These are phyloP conservation scores for Penicillium sp. DNA, from an alignment of 2,329 filamentous ascomycete species.

Conservation along the genomic window DNA sequence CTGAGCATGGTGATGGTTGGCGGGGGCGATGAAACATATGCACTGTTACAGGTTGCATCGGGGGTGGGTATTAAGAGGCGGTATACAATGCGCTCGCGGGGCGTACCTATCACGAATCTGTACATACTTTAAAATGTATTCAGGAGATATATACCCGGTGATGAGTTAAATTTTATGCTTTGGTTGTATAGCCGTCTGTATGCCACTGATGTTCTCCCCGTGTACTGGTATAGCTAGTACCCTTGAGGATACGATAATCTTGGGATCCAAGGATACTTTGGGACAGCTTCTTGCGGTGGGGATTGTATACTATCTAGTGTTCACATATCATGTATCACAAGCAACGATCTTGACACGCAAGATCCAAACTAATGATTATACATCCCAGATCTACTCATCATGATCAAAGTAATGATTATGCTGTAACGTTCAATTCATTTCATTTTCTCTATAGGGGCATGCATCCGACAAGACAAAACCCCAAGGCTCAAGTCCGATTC, in stretches of 20 bases:
- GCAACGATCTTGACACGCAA: neutral
- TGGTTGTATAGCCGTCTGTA: neutral
- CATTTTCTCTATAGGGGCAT: neutral
- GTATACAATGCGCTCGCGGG: slow-evolving; percentile 81
- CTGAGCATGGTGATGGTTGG: slow-evolving; percentile 84
- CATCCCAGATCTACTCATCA: neutral
- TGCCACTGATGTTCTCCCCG: too few species aligned
- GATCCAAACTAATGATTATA: neutral
- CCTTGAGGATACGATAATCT: neutral
- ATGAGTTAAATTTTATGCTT: neutral
- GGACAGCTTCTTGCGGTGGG: neutral
- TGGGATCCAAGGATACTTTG: neutral
- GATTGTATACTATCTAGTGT: neutral
- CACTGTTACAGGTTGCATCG: slow-evolving; percentile 63
- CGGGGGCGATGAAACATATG: slow-evolving; percentile 68
- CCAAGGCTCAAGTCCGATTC: neutral
- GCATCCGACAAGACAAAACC: neutral
- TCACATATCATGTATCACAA: too few species aligned
- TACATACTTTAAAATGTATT: slow-evolving; percentile 59
- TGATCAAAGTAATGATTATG: neutral
- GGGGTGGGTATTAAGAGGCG: slow-evolving; percentile 75
- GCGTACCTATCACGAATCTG: slow-evolving; percentile 76
- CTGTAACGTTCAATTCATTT: neutral
- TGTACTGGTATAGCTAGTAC: too few species aligned
- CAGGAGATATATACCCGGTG: slow-evolving; percentile 19